These are phyloP conservation scores for Cavenderia fasciculata DNA, from an alignment of 78 protist genomes.

Conservation along the genomic window DNA sequence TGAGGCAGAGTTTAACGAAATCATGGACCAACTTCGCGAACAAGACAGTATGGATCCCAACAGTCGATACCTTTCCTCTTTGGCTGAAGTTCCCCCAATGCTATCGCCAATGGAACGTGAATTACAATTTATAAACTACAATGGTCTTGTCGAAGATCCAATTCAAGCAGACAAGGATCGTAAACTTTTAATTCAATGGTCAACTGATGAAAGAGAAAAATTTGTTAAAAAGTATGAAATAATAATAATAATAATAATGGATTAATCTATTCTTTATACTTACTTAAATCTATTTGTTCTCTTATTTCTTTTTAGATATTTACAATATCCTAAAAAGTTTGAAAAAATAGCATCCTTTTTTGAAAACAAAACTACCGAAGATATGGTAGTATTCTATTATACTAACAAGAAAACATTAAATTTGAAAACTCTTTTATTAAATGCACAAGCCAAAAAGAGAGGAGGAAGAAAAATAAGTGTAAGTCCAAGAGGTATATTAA, in stretches of 20 bases:
- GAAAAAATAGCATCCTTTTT: constrained; percentile 59
- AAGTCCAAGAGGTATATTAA: background rate
- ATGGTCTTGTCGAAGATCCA: constrained; percentile 18
- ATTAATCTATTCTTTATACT: too few species aligned
- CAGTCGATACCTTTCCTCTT: background rate
- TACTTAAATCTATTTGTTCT: background rate
- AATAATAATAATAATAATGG: too few species aligned
- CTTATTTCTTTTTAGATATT: background rate
- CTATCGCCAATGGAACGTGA: background rate
- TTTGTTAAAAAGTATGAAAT: constrained; percentile 19
- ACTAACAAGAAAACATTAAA: constrained; percentile 63
- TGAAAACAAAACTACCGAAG: constrained; percentile 50
- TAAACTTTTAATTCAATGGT: background rate
- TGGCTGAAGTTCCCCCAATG: background rate
- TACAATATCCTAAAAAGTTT: constrained; percentile 69
- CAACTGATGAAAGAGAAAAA: background rate
- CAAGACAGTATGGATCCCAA: background rate
- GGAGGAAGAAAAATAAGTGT: constrained; percentile 4
- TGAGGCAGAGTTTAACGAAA: background rate
- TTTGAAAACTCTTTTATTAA: constrained; percentile 24
- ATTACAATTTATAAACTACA: constrained; percentile 2
- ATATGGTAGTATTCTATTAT: constrained; percentile 69
- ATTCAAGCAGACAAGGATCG: background rate
- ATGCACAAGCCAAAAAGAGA: constrained; percentile 54
- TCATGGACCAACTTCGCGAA: background rate